A percentile compares a stretch with the other conserved stretches of the same genome.
phyloP scores from a whole-genome alignment of 495 filamentous ascomycete genomes.

The Hypoxylon crocopeplum region DNA sequence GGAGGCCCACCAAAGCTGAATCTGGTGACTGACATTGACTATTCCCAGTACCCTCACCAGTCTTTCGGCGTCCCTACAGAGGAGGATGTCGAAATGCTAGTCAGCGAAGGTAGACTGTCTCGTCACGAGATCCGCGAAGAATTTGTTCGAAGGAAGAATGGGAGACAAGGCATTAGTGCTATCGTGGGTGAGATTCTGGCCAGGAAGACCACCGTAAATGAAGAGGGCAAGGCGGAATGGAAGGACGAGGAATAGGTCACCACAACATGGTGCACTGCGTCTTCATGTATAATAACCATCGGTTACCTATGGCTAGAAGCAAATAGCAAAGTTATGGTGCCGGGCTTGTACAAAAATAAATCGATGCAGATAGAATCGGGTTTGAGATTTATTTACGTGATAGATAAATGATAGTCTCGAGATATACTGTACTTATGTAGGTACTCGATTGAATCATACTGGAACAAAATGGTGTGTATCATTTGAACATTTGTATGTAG shows the following conservation, averaged over 20 bases:
- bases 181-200: constrained; percentile 64
- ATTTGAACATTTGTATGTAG: too few species aligned
- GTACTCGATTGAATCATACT: too few species aligned
- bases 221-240: constrained; percentile 49
- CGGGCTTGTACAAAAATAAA: constrained; percentile 5
- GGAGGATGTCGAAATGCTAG: constrained; percentile 64
- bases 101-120: constrained; percentile 48
- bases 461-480: background rate
- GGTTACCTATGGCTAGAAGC: background rate
- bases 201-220: constrained; percentile 53
- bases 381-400: too few species aligned
- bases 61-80: constrained; percentile 76
- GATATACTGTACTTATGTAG: too few species aligned
- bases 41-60: constrained; percentile 70
- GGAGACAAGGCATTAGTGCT: constrained; percentile 63
- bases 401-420: too few species aligned
- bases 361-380: background rate
- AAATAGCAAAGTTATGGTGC: background rate
- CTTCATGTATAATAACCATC: constrained; percentile 26
- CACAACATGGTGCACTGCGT: constrained; percentile 11
- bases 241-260: constrained; percentile 19
- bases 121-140: constrained; percentile 52
- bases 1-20: constrained; percentile 51
- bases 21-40: constrained; percentile 59
- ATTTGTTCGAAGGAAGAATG: constrained; percentile 52